These are phyloP conservation scores for Agaricus subrufescens DNA, from an alignment of 768 basidiomycete genomes.

Conservation along the genomic window DNA sequence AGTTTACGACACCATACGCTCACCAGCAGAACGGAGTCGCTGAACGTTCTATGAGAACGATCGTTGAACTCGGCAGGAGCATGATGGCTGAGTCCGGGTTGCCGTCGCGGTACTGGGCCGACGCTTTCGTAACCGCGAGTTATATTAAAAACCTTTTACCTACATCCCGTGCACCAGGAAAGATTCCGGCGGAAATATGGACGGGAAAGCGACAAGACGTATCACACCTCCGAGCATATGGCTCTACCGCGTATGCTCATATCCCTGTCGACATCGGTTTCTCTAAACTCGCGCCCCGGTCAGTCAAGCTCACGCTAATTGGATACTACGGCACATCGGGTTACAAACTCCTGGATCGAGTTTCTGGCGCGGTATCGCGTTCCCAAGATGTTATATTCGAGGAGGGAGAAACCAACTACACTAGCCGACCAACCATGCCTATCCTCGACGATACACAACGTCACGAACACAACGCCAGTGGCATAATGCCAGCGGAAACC, in stretches of 20 bases:
- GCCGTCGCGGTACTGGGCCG: constrained; percentile 14
- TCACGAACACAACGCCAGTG: no score
- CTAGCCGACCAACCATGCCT: no score
- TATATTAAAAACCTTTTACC: constrained; percentile 12
- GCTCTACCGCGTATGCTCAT: constrained; percentile 25
- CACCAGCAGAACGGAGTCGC: constrained; percentile 26
- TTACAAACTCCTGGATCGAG: constrained; percentile 17
- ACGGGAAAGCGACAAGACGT: constrained; percentile 19
- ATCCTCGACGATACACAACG: no score
- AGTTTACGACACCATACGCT: constrained; percentile 22
- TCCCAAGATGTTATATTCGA: constrained; percentile 21
- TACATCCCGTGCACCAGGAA: constrained; percentile 9
- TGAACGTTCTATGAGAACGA: constrained; percentile 21
- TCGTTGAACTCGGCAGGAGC: constrained; percentile 18
- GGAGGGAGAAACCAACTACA: constrained; percentile 14
- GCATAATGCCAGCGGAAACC: no score
- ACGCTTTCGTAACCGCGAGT: constrained; percentile 1
- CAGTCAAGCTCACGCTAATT: constrained; percentile 16
- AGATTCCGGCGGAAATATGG: constrained; percentile 15
- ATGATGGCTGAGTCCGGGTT: constrained; percentile 19
- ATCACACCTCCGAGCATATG: constrained; percentile 22
- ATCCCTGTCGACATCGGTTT: constrained; percentile 11
- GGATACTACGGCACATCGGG: constrained; percentile 17
- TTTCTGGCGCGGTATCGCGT: constrained; percentile 9
- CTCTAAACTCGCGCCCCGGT: constrained; percentile 11